These are phyloP conservation scores for Candida wancherniae DNA, from an alignment of 805 yeast species.

Conservation along the genomic window DNA sequence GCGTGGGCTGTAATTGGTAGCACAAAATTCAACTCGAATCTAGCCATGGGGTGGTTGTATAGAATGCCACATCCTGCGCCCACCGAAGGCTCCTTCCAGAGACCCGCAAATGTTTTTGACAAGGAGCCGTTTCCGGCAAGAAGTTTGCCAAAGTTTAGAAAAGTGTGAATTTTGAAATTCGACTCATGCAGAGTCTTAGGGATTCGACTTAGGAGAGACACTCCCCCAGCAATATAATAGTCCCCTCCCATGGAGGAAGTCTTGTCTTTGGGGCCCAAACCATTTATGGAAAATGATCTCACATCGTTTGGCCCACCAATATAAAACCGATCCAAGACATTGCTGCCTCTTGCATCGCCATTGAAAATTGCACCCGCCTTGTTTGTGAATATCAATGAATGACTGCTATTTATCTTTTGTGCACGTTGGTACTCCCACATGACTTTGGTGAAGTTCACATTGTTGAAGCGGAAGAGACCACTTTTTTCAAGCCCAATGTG, in stretches of 20 bases:
- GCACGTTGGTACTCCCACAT: constrained; percentile 38
- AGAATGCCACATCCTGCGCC: constrained; percentile 47
- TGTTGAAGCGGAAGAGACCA: constrained; percentile 25
- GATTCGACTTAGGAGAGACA: constrained; percentile 39
- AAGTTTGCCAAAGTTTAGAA: constrained; percentile 46
- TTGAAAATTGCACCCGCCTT: constrained; percentile 32
- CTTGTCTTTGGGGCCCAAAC: constrained; percentile 51
- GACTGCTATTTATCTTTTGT: constrained; percentile 14
- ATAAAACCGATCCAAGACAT: constrained; percentile 49
- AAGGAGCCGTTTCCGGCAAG: constrained; percentile 6
- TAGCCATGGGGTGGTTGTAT: constrained; percentile 53
- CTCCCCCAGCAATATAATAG: constrained; percentile 42
- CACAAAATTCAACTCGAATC: constrained; percentile 54
- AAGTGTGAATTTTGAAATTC: constrained; percentile 45
- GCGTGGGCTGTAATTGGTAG: constrained; percentile 43
- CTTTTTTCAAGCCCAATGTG: constrained; percentile 34
- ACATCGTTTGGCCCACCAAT: constrained; percentile 60
- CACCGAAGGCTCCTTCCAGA: constrained; percentile 25
- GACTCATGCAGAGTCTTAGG: constrained; percentile 41
- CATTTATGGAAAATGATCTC: constrained; percentile 47
- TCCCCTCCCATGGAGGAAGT: constrained; percentile 52
- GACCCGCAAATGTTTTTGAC: constrained; percentile 10
- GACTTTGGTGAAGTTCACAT: constrained; percentile 35
- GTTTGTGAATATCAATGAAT: constrained; percentile 23
- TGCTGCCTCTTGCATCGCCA: constrained; percentile 20